Evolutionary conservation across 2,329 filamentous ascomycete species (phyloP).

Genomic region (Hymenoscyphus repandus): DNA sequence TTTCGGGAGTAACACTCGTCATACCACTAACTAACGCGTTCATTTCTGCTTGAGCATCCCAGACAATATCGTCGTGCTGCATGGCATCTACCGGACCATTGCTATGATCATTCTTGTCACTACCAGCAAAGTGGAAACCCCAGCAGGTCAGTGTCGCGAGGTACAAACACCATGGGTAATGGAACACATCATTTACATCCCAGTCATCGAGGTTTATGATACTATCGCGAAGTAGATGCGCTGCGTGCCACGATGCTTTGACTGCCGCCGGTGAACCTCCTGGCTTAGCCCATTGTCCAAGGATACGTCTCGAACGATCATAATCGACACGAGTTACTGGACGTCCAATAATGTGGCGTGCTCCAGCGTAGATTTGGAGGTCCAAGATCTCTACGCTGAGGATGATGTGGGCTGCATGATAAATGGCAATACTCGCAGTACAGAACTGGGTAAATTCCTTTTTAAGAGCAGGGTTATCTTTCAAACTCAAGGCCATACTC

Average conservation of each 20-base stretch:
- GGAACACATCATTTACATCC: conserved; percentile 49
- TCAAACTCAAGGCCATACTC: conserved; percentile 32
- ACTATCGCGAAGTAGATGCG: conserved; percentile 45
- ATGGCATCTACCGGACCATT: background rate
- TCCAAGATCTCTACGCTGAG: conserved; percentile 55
- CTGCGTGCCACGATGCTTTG: conserved; percentile 48
- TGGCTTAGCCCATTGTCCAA: conserved; percentile 44
- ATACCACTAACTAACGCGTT: conserved; percentile 37
- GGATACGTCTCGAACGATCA: conserved; percentile 42
- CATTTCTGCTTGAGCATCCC: conserved; percentile 47
- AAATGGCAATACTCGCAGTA: conserved; percentile 48
- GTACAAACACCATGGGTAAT: conserved; percentile 59
- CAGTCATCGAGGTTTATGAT: conserved; percentile 44
- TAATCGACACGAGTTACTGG: conserved; percentile 47
- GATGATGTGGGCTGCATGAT: conserved; percentile 52
- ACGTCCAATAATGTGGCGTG: conserved; percentile 52
- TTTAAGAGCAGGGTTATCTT: conserved; percentile 26
- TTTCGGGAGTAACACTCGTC: conserved; percentile 28
- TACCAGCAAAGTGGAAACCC: conserved; percentile 47
- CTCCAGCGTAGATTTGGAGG: conserved; percentile 57
- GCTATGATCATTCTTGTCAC: conserved; percentile 9
- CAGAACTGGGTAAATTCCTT: conserved; percentile 42
- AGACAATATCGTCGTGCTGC: conserved; percentile 42
- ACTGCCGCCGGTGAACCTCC: conserved; percentile 32
- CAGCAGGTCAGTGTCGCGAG: conserved; percentile 53